Evolutionary conservation across 2,329 filamentous ascomycete genomes (phyloP), one percentile per base, ranked within the genome.

Genomic region (Cladobotryum mycophilum): DNA sequence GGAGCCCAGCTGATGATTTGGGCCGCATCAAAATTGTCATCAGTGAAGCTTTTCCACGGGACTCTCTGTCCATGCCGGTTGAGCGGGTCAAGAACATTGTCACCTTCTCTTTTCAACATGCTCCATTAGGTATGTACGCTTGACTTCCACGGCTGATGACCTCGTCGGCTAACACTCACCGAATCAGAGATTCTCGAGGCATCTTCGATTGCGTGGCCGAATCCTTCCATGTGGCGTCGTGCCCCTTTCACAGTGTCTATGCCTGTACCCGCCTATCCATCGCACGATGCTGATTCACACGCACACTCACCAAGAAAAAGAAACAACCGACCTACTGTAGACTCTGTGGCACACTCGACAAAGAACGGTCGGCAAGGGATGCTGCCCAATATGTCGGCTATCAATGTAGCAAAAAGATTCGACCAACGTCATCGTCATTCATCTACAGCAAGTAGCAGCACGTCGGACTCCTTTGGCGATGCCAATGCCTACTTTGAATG

Each of bases 81-180:
- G 82, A 88, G 59, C 74, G 82, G 38, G 72, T 87, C 55, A 86
- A 85, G 61, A 88, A 91, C 60, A 68, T 89, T 41, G 79, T 90
- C 20, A 79, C 80, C 13, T 93, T 95, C 66, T 85, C 89, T 1
- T 95, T 95, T 60, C 88, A 93, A 61, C 88, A 93, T 71, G 89
- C 87, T 34, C 89, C 89, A 1, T 69, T 87, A 49, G 78, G 89
- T 92, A 57, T 75, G 13, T 12, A 3, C 12, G 38, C 36, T 13
- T 9, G 17, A 38, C n/a, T 38, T 38, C 6, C 12, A 38, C 7
- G 6, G 36, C 36, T n/a, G 36, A 7, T n/a, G 14, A n/a, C 13
- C 13, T 2, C 17, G 3, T n/a, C 17, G 6, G 3, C 36, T 38
- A n/a, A 38, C 36, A 14, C 3, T 17, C 3, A n/a, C 7, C 36